Base-by-base conservation (phyloP, 1,284 basidiomycete genomes). In the Trametes polyzona region DNA sequence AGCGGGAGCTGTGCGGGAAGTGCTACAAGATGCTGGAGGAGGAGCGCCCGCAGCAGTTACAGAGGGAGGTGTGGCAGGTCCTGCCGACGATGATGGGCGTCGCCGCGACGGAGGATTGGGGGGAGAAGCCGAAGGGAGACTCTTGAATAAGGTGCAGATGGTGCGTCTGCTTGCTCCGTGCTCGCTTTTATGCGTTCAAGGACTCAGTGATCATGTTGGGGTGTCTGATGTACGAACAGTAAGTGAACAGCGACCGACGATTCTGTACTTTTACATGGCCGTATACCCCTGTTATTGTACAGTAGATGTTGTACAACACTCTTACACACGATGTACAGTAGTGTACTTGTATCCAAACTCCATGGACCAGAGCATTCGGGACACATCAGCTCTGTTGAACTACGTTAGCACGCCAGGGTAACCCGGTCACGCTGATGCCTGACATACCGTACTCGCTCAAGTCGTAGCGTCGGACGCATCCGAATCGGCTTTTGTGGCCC, bases 21-120 rank as follows among this genome's bases (percentile, higher is more conserved):
- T 63, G 61, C 53, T 63, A 60, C 47, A 49, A 50, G 51, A 63
- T 63, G 62, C 52, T 63, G 19, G 57, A 61, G 48, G 55, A 47
- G 24, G 62, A 63, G 37, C 47, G 58, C 14, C 54, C 54, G 56
- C 55, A 50, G 44, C 47, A 36, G 52, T 49, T 59, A 4, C 62
- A 61, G 51, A 44, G 50, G 30, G 62, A 63, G 44, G 62, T 63
- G 44, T 63, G 62, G 62, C 33, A 32, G 48, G 55, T 57, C 29
- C 24, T 63, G 3, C 62, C 62, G 41, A 47, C 48, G 30, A 58
- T 61, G 56, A 51, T 63, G 62, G 55, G 52, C 3, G 30, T 63
- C 27, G 24, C 23, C n/a, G 47, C 40, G 23, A 17, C 42, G 43
- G 54, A 58, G 50, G 23, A 19, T 4, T 61, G 52, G 44, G 51